Evolutionary conservation across 768 basidiomycete genomes (phyloP), one percentile per base, ranked within the genome.

Genomic region (Hortiboletus flavorubellus): DNA sequence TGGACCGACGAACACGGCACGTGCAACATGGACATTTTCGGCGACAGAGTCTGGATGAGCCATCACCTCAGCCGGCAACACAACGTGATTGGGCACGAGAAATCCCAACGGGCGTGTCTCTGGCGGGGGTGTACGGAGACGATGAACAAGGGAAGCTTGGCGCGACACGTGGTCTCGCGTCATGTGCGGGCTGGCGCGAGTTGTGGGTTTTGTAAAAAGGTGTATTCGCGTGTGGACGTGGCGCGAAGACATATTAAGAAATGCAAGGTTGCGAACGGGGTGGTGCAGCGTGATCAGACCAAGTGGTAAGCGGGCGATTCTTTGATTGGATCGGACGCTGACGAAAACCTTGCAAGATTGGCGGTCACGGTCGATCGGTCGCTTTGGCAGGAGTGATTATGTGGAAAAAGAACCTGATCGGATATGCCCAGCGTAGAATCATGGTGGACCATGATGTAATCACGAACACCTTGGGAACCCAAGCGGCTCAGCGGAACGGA

Each of bases 131-230:
- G 66, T 40, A 43, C 51, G 14, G 68, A 60, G 8, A 58, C 46
- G 33, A 59, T 70, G 66, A 63, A 66, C 54, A 66, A 70, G 51
- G 64, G 68, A 10, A 61, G 57, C 47, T 51, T 68, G 42, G 58
- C 59, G 26, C 54, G 68, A 14, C 68, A 70, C 18, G 46, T 68
- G 9, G 56, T 60, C 5, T 70, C 60, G 31, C 40, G 66, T 1
- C 66, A 70, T 46, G 11, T 68, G 18, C 38, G 56, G 9, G 49
- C 61, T 8, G 61, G 64, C 3, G 56, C 58, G 26, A 55, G 58
- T 8, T 68, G 67, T 54, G 56, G 46, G 23, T 52, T 59, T 46
- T 70, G 67, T 18, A 58, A 51, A 49, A 70, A 64, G 58, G 43
- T 56, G 38, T 64, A 70, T 48, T 68, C 66, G 31, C 61, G 68